Evolutionary conservation across 345 rosid genomes (phyloP), one percentile per base, ranked within the genome.

Genomic region (Ailanthus altissimus): DNA sequence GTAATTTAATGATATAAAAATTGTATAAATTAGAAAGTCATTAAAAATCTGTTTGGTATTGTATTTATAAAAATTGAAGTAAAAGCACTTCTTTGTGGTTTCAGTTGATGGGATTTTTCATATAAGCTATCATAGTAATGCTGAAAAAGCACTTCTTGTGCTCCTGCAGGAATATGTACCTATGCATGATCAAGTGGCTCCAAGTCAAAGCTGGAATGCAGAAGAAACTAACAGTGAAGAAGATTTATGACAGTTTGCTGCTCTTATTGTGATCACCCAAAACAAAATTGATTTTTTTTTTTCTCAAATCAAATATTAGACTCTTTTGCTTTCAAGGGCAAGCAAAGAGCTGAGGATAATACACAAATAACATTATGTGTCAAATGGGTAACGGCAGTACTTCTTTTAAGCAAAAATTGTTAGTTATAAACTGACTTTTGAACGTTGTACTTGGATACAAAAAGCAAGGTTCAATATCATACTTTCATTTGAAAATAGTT

Each of bases 131-230:
- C 60, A 56, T 56, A 20, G 0, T 11, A n/a, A 5, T 20, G 60
- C 60, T 56, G 43, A 38, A 45, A n/a, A 45, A 46, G 43, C 51
- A 21, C 28, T 45, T 51, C 2, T 5, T 82, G 64, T 42, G 70
- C 68, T 76, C 43, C 49, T 76, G 80, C 80, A 88, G 92, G 90
- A 84, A 61, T 85, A 85, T 74, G 69, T 83, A 61, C 89, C 87
- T 16, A 43, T 38, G 51, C 90, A 84, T 57, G 81, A 88, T 38
- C 75, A 81, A 87, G 72, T 66, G 75, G 80, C 89, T 36, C 76
- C 86, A 38, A 85, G 78, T 13, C 67, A 70, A 49, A 73, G 79
- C 81, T 70, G 83, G 84, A 72, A 71, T 50, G 12, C 21, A 25
- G 73, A 49, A 26, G 72, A 62, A 5, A 32, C 38, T 32, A 49